Conservation (phyloP, 306 rosid species). For the Psophocarpus tetragonolobus region DNA sequence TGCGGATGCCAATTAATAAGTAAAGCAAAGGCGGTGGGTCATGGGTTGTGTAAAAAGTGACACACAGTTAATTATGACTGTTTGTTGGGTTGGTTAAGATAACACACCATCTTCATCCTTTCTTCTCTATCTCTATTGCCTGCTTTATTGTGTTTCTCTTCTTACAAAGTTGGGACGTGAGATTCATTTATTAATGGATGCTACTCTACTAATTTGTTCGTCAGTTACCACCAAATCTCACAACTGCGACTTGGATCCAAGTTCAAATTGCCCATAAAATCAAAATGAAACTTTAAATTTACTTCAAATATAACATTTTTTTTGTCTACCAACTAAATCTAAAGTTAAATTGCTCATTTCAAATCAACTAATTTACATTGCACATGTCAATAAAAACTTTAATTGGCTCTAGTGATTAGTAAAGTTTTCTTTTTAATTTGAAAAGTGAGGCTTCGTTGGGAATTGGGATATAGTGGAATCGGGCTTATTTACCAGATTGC, state of each 20-base stretch:
- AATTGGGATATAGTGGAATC: not conserved
- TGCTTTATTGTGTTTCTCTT: no score
- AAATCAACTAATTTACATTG: not conserved
- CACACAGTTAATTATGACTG: conserved; percentile 8
- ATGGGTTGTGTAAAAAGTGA: not conserved
- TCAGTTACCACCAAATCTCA: no score
- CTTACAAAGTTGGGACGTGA: no score
- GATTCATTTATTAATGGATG: no score
- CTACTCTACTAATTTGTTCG: no score
- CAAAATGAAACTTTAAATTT: not conserved
- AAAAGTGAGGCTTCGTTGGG: not conserved
- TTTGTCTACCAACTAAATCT: not conserved
- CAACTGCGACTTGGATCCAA: no score
- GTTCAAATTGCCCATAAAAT: no score
- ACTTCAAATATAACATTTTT: not conserved
- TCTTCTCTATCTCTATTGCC: no score
- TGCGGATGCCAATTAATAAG: no score
- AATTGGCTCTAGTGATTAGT: not conserved
- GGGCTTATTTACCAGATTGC: not conserved
- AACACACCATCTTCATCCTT: not conserved
- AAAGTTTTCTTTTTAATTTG: not conserved
- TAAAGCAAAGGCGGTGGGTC: not conserved
- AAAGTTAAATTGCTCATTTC: not conserved
- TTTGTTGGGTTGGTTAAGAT: not conserved
- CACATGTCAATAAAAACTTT: not conserved